A percentile compares a stretch with the other conserved stretches of the same genome.
Evolutionary conservation across 306 rosid genomes (phyloP).

Genomic region (Vicia faba): DNA sequence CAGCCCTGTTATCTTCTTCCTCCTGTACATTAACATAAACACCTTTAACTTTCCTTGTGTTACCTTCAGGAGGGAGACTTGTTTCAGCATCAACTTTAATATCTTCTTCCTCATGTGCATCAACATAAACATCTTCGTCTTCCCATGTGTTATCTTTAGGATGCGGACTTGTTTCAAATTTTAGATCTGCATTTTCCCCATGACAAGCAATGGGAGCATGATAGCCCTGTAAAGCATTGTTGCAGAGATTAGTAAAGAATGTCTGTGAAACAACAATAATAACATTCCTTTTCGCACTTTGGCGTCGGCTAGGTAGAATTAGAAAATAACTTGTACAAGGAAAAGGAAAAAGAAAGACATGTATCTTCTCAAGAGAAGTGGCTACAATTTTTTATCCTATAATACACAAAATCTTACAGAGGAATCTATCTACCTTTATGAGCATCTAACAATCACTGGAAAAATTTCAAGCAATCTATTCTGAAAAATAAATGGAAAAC

Average conservation of each 20-base stretch:
- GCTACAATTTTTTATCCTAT: slow-evolving; percentile 20
- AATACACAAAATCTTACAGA: slow-evolving; percentile 3
- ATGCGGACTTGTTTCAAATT: slow-evolving; percentile 27
- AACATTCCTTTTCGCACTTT: slow-evolving; percentile 1
- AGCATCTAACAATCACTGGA: neutral
- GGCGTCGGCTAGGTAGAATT: neutral
- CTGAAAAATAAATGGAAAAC: slow-evolving; percentile 26
- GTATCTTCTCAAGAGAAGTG: slow-evolving; percentile 7
- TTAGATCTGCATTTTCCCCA: slow-evolving; percentile 37
- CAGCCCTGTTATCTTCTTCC: slow-evolving; percentile 40
- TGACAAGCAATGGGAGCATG: slow-evolving; percentile 34
- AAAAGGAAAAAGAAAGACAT: neutral
- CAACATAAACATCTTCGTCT: slow-evolving; percentile 64
- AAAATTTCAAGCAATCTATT: neutral
- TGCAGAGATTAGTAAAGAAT: slow-evolving; percentile 32
- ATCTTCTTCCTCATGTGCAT: slow-evolving; percentile 55
- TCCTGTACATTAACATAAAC: slow-evolving; percentile 65
- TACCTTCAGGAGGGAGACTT: slow-evolving; percentile 31
- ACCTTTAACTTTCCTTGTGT: slow-evolving; percentile 49
- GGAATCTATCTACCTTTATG: neutral
- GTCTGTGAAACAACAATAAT: slow-evolving; percentile 33
- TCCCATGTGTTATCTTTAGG: slow-evolving; percentile 31
- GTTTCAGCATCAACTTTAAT: slow-evolving; percentile 32
- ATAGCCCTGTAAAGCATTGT: slow-evolving; percentile 42
- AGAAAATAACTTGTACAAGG: slow-evolving; percentile 11